Evolutionary conservation across 495 filamentous ascomycete genomes (phyloP).

Genomic region (Thozetella sp.): DNA sequence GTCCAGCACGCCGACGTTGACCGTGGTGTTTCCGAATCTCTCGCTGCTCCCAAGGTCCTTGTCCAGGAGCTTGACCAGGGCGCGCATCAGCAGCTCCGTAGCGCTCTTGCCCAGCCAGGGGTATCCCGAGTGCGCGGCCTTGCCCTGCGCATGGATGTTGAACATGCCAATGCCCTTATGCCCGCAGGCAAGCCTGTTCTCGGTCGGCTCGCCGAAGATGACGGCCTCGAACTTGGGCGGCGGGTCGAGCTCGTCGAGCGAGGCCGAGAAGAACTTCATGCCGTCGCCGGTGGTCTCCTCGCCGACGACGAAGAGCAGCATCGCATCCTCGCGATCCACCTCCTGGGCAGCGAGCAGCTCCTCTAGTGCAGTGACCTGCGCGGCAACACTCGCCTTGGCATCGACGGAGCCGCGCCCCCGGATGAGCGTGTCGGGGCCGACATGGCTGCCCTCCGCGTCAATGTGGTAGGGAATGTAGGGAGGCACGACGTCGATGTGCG

Average conservation of each 20-base stretch:
- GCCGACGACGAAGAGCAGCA: slow-evolving; percentile 82
- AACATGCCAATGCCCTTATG: slow-evolving; percentile 81
- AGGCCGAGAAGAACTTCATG: slow-evolving; percentile 66
- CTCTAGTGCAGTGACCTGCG: slow-evolving; percentile 70
- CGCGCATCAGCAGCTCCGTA: slow-evolving; percentile 69
- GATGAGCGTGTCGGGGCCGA: slow-evolving; percentile 34
- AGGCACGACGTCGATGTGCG: slow-evolving; percentile 73
- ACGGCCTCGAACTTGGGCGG: slow-evolving; percentile 46
- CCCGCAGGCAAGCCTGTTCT: slow-evolving; percentile 76
- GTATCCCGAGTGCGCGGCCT: slow-evolving; percentile 84
- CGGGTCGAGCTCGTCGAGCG: slow-evolving; percentile 47
- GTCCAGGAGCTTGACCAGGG: slow-evolving; percentile 59
- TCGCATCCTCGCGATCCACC: slow-evolving; percentile 50
- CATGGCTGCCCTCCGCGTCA: slow-evolving; percentile 44
- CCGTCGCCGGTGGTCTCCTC: slow-evolving; percentile 81
- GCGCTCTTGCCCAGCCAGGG: slow-evolving; percentile 82
- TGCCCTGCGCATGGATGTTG: slow-evolving; percentile 65
- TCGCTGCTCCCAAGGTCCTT: slow-evolving; percentile 68
- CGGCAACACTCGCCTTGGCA: slow-evolving; percentile 85
- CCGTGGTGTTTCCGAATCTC: slow-evolving; percentile 77
- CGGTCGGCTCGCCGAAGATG: slow-evolving; percentile 90
- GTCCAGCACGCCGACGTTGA: slow-evolving; percentile 78
- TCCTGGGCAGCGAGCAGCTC: slow-evolving; percentile 54
- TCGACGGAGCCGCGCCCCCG: slow-evolving; percentile 85
- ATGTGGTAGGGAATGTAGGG: slow-evolving; percentile 70